Percentiles rank a stretch among this genome's conserved stretches.
phyloP scores from a whole-genome alignment of 805 yeast genomes.

The Candida verbasci region DNA sequence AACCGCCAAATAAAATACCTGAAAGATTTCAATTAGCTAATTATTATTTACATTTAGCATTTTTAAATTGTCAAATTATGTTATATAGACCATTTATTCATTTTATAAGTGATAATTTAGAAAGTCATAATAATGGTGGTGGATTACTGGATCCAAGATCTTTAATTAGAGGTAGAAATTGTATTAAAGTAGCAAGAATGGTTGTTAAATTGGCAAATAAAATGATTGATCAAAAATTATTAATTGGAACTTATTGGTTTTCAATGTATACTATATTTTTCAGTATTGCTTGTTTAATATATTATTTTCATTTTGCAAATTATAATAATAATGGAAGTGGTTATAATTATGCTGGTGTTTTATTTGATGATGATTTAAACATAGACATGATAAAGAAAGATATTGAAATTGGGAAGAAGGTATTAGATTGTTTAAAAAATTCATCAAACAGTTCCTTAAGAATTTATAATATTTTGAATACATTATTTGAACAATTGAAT shows the following conservation, averaged over 20 bases:
- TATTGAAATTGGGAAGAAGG: conserved; percentile 77
- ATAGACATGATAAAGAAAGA: conserved; percentile 64
- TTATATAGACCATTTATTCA: conserved; percentile 87
- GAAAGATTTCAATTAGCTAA: conserved; percentile 67
- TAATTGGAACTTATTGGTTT: conserved; percentile 89
- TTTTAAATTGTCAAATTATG: conserved; percentile 72
- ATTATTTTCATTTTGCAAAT: conserved; percentile 64
- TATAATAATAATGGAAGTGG: conserved; percentile 28
- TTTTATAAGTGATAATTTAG: conserved; percentile 57
- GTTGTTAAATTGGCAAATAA: conserved; percentile 79
- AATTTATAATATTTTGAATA: conserved; percentile 74
- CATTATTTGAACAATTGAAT: conserved; percentile 75
- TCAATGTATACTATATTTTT: conserved; percentile 85
- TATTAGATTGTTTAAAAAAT: conserved; percentile 65
- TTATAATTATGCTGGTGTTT: conserved; percentile 40
- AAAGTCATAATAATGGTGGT: conserved; percentile 11
- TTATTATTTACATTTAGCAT: conserved; percentile 66
- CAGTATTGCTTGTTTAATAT: conserved; percentile 81
- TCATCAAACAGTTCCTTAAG: conserved; percentile 74
- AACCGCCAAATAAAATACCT: conserved; percentile 26
- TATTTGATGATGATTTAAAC: conserved; percentile 42
- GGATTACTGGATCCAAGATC: conserved; percentile 54
- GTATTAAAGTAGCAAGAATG: conserved; percentile 78
- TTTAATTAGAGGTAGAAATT: conserved; percentile 70
- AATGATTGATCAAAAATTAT: conserved; percentile 65